phyloP scores from a whole-genome alignment of 2,329 filamentous ascomycete genomes.

The Ascochyta koolunga region DNA sequence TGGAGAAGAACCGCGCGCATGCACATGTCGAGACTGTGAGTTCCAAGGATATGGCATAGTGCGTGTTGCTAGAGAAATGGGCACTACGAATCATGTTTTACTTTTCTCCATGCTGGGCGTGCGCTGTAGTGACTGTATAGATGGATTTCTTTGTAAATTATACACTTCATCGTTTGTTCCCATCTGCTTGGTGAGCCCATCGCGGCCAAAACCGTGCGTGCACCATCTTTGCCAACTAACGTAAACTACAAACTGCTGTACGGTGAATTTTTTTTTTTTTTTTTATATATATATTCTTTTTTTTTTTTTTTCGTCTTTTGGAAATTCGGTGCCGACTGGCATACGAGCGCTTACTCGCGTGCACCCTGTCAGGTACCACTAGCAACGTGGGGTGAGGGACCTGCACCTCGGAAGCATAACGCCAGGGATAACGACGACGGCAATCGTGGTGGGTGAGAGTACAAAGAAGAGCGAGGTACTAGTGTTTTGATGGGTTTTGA shows the following conservation, averaged over 20 bases:
- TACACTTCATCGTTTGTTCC: neutral
- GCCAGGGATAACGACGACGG: neutral
- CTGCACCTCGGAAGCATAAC: slow-evolving; percentile 8
- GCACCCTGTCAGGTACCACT: neutral
- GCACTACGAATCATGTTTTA: slow-evolving; percentile 5
- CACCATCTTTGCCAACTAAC: too few species aligned
- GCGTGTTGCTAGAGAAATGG: too few species aligned
- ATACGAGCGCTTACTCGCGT: slow-evolving; percentile 5
- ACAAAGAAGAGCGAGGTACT: too few species aligned
- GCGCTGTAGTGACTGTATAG: slow-evolving; percentile 3
- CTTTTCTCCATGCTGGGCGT: too few species aligned
- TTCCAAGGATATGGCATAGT: slow-evolving; percentile 20
- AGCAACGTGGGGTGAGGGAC: slow-evolving; percentile 7
- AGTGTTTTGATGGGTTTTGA: too few species aligned
- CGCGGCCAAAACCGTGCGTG: neutral
- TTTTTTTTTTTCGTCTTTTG: too few species aligned
- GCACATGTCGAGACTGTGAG: slow-evolving; percentile 35
- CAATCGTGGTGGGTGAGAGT: neutral
- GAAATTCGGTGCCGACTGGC: too few species aligned
- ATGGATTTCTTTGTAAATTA: slow-evolving; percentile 2
- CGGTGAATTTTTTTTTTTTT: too few species aligned
- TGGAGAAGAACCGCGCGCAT: slow-evolving; percentile 32
- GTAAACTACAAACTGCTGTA: neutral
- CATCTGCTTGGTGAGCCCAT: neutral
- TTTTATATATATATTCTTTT: too few species aligned